Evolutionary conservation across 208 protist genomes (phyloP).

Genomic region (Lotmaria passim): DNA sequence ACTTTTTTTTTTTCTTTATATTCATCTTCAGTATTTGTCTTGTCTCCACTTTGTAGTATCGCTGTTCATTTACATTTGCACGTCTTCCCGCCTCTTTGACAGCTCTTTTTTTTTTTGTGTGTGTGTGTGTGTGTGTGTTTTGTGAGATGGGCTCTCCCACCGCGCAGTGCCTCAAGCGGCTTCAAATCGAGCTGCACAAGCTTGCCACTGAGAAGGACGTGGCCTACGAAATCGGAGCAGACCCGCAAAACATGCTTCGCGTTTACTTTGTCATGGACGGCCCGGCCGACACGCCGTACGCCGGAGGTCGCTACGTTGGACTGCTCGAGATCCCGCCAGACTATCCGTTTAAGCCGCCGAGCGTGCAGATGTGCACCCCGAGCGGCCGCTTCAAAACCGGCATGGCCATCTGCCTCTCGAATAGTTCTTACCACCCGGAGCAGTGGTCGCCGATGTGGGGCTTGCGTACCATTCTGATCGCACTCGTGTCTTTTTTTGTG

Average conservation of each 20-base stretch:
- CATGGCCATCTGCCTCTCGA: slow-evolving; percentile 77
- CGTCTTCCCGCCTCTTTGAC: not conserved
- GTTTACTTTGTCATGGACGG: slow-evolving; percentile 83
- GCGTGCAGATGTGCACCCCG: slow-evolving; percentile 86
- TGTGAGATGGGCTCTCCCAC: slow-evolving; percentile 20
- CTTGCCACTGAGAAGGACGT: slow-evolving; percentile 38
- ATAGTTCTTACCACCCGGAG: slow-evolving; percentile 89
- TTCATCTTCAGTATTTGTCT: too few species aligned
- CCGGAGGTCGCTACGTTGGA: slow-evolving; percentile 96
- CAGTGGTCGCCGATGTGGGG: slow-evolving; percentile 90
- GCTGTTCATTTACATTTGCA: not conserved
- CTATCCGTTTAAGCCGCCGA: slow-evolving; percentile 97
- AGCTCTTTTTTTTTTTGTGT: too few species aligned
- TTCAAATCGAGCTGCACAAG: slow-evolving; percentile 63
- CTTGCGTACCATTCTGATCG: slow-evolving; percentile 79
- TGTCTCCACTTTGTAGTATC: too few species aligned
- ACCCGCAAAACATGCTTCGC: slow-evolving; percentile 91
- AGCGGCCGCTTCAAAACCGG: slow-evolving; percentile 82
- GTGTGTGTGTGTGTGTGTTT: too few species aligned
- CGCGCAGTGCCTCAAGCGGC: slow-evolving; percentile 43
- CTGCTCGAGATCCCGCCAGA: slow-evolving; percentile 93
- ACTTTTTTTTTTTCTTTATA: not conserved
- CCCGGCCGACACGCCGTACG: slow-evolving; percentile 41
- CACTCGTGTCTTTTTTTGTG: slow-evolving; percentile 84
- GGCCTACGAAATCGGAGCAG: slow-evolving; percentile 48